phyloP scores from a whole-genome alignment of 2,329 filamentous ascomycete genomes.

The Fusarium papillatum region DNA sequence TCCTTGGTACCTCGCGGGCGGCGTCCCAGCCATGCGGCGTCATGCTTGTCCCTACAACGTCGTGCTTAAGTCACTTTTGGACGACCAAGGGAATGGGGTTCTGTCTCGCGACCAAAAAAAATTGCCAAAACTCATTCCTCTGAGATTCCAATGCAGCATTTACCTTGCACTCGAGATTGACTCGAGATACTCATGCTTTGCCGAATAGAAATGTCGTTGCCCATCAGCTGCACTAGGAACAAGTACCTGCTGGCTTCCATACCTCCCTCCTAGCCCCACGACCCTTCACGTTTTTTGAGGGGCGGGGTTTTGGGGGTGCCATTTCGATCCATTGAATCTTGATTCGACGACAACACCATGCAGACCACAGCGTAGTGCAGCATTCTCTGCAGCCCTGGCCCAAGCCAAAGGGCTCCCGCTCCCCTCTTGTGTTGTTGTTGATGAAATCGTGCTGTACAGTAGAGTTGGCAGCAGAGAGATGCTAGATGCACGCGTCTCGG shows the following conservation, averaged over 20 bases:
- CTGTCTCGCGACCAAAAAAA: neutral
- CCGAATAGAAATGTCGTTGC: conserved; percentile 27
- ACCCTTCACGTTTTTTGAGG: conserved; percentile 36
- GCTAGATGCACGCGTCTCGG: conserved; percentile 18
- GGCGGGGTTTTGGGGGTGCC: conserved; percentile 36
- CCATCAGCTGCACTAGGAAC: neutral
- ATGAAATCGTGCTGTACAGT: conserved; percentile 3
- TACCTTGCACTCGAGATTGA: neutral
- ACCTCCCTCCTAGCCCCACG: conserved; percentile 34
- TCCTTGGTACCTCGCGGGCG: neutral
- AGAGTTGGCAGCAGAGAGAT: conserved; percentile 1
- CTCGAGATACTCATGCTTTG: neutral
- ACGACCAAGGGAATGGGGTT: neutral
- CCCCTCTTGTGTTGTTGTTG: conserved; percentile 1
- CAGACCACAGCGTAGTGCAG: conserved; percentile 20
- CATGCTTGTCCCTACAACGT: conserved; percentile 6
- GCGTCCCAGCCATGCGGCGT: conserved; percentile 3
- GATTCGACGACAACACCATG: conserved; percentile 44
- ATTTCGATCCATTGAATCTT: conserved; percentile 41
- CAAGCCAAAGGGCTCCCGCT: conserved; percentile 17
- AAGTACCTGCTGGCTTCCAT: conserved; percentile 4
- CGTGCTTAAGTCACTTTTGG: neutral
- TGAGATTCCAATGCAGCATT: neutral
- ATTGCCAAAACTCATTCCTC: neutral
- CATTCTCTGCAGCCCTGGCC: conserved; percentile 32